A percentile compares a stretch with the other conserved stretches of the same genome.
phyloP scores from a whole-genome alignment of 2,329 filamentous ascomycete genomes.

The Verticillium dahliae region DNA sequence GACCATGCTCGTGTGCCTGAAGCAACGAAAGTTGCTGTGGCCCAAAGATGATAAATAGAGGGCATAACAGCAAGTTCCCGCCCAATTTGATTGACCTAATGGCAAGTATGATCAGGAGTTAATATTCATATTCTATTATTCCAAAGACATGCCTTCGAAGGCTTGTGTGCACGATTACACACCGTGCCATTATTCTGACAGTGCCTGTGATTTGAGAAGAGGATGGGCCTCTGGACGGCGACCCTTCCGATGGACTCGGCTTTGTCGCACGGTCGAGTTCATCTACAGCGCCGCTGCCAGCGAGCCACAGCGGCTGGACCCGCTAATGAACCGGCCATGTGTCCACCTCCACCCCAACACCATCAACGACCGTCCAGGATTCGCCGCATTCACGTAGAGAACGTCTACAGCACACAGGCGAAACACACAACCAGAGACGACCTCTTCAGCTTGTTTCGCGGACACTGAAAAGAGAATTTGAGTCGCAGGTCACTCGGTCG shows the following conservation, averaged over 20 bases:
- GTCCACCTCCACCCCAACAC: not conserved
- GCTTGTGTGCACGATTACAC: too few species aligned
- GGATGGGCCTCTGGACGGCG: too few species aligned
- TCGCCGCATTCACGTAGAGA: not conserved
- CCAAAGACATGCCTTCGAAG: too few species aligned
- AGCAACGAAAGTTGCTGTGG: constrained; percentile 65
- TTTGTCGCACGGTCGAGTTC: not conserved
- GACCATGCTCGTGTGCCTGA: constrained; percentile 65
- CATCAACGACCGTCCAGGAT: not conserved
- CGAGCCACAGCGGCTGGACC: not conserved
- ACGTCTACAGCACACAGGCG: not conserved
- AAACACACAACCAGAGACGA: not conserved
- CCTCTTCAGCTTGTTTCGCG: not conserved
- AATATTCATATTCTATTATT: too few species aligned
- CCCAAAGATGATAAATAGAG: constrained; percentile 47
- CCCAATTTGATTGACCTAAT: too few species aligned
- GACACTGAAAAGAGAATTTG: not conserved
- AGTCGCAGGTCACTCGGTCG: not conserved
- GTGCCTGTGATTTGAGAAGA: too few species aligned
- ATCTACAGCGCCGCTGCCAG: not conserved
- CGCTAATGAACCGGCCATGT: not conserved
- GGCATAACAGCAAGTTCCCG: too few species aligned
- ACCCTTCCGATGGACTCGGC: too few species aligned
- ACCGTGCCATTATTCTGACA: too few species aligned
- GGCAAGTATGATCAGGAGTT: too few species aligned